Base-by-base conservation (phyloP, 768 basidiomycete genomes). In the Hericium coralloides region DNA sequence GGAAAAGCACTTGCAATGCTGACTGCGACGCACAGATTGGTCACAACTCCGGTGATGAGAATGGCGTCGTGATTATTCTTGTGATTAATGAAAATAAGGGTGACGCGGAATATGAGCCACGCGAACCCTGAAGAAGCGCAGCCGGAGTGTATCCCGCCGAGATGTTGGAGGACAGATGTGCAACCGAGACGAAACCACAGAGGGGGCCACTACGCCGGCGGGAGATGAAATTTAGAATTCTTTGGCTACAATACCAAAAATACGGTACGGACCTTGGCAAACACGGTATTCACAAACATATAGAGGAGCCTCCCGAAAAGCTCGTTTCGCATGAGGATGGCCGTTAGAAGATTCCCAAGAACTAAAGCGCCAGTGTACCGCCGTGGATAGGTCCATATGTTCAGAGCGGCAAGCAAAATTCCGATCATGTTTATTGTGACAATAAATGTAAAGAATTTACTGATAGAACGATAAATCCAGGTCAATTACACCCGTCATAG, bases 141-240 rank as follows among this genome's bases (percentile, higher is more conserved):
- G 20, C 86, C 87, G 51, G 81, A 83, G 64, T 91, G 88, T 62
- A 89, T 87, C 17, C 88, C 88, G 14, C 88, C 89, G 31, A 91
- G 79, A 69, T 91, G 89, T 79, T 63, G 62, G 36, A 63, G 60
- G 31, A 26, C 49, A 12, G 74, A 75, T 5, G 75, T 74, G 56
- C 72, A 72, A 9, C 62, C 65, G 1, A 74, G 63, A 12, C 73
- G 67, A 61, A 71, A 73, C 72, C 70, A 72, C 38, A 74, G 56
- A n/a, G 73, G 73, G 8, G 73, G 54, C 73, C 73, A 74, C 73
- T 74, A 60, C 26, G 5, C 22, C 39, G 20, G 51, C 12, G 26
- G 26, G 20, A 14, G 41, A 26, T 31, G 25, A 47, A 38, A 59
- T 53, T 53, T 12, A 58, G 14, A 10, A 37, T 17, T 3, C 22